A percentile compares a stretch with the other conserved stretches of the same genome.
Evolutionary conservation across 345 rosid species (phyloP).

Genomic region (Acer negundo): DNA sequence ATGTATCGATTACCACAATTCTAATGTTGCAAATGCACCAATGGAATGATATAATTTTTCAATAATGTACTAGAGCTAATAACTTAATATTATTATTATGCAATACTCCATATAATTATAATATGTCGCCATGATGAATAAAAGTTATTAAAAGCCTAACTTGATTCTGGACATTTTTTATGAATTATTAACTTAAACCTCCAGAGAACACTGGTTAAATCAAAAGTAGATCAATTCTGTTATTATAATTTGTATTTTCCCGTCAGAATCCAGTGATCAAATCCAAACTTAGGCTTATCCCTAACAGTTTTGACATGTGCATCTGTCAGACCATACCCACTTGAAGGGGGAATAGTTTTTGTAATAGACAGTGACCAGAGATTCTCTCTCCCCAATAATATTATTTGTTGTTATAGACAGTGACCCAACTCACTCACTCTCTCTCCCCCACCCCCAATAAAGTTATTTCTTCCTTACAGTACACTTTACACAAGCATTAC

Average conservation of each 20-base stretch:
- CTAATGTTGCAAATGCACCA: not conserved
- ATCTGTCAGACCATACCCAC: not conserved
- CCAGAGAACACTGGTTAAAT: not conserved
- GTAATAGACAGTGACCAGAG: not conserved
- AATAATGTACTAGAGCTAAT: not conserved
- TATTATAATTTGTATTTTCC: not conserved
- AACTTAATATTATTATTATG: not conserved
- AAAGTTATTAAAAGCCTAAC: not conserved
- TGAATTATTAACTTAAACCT: not conserved
- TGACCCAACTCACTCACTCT: not conserved
- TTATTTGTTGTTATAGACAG: not conserved
- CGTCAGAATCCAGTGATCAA: not conserved
- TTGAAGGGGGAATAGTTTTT: not conserved
- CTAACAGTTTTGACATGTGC: not conserved
- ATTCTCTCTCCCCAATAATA: not conserved
- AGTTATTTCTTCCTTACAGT: no score
- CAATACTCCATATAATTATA: not conserved
- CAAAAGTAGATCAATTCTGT: not conserved
- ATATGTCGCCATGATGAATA: not conserved
- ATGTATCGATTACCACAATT: not conserved
- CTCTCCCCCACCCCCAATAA: not conserved
- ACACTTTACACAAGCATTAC: no score
- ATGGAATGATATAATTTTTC: not conserved
- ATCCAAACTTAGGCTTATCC: not conserved
- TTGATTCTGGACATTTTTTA: not conserved